These are phyloP conservation scores for Trametes polyzona DNA, from an alignment of 1,284 basidiomycete genomes.

Conservation along the genomic window DNA sequence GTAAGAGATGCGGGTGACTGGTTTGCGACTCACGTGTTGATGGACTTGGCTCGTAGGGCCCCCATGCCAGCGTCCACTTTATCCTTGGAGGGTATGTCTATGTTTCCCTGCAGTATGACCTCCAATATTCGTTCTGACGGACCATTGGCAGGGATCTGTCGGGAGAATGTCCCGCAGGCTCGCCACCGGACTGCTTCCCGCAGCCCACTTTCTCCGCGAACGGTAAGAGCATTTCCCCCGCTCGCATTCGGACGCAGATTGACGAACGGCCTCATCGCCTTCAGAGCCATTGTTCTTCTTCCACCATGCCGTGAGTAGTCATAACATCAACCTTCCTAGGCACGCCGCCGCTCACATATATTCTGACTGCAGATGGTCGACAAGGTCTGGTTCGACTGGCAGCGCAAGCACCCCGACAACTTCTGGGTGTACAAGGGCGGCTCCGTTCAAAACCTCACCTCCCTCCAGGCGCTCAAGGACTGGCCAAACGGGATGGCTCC, in stretches of 20 bases:
- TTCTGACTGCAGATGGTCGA: conserved; percentile 47
- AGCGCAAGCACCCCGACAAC: conserved; percentile 33
- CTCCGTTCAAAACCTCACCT: conserved; percentile 33
- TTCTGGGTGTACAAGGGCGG: conserved; percentile 38
- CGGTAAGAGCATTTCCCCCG: conserved; percentile 19
- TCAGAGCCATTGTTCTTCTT: conserved; percentile 43
- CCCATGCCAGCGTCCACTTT: conserved; percentile 34
- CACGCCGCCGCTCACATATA: too few species aligned
- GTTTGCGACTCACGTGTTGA: neutral
- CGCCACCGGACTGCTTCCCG: conserved; percentile 25
- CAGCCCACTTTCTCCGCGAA: conserved; percentile 37
- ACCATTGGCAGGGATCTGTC: conserved; percentile 36
- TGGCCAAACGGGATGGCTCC: conserved; percentile 42
- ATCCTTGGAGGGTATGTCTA: conserved; percentile 36
- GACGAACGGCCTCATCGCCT: neutral
- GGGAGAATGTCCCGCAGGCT: conserved; percentile 31
- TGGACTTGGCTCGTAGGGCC: conserved; percentile 21
- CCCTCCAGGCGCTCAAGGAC: conserved; percentile 27
- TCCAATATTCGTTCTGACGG: too few species aligned
- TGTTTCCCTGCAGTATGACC: too few species aligned
- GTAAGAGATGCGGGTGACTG: conserved; percentile 13
- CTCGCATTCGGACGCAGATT: neutral
- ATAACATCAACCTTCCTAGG: neutral
- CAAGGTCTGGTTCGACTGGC: conserved; percentile 46
- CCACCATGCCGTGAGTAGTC: conserved; percentile 40